Conservation (phyloP, 352 stramenopile genomes). For the Globisporangium lucens region DNA sequence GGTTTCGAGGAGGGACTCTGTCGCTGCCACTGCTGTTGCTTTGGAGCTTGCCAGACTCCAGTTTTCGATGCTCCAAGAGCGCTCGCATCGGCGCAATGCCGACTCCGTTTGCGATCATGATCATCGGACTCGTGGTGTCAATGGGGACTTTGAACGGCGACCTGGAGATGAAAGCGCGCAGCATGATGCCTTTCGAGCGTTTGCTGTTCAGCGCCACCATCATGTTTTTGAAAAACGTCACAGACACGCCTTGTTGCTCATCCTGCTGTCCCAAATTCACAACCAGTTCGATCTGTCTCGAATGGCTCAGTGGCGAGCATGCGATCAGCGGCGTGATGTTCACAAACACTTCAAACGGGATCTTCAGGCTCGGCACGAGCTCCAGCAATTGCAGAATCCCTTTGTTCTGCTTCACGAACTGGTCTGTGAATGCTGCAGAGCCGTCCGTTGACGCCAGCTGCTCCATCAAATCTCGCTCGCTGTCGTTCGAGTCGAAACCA, state of each 20-base stretch:
- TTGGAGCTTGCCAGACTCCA: constrained; percentile 8
- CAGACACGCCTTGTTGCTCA: constrained; percentile 25
- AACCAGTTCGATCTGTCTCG: constrained; percentile 83
- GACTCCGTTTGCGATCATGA: constrained; percentile 91
- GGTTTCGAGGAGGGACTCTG: constrained; percentile 15
- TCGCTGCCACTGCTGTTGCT: not conserved
- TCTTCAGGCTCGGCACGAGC: constrained; percentile 40
- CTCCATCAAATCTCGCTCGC: constrained; percentile 44
- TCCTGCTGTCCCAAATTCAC: constrained; percentile 79
- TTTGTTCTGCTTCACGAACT: constrained; percentile 69
- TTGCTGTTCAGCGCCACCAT: not conserved
- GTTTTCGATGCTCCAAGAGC: constrained; percentile 33
- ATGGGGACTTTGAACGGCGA: constrained; percentile 90
- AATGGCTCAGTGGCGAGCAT: constrained; percentile 66
- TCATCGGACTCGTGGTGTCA: constrained; percentile 75
- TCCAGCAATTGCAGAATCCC: constrained; percentile 80
- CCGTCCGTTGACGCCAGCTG: constrained; percentile 60
- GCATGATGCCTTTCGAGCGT: constrained; percentile 57
- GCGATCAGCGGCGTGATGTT: constrained; percentile 83
- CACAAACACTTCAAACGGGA: constrained; percentile 74
- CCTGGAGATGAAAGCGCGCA: constrained; percentile 82
- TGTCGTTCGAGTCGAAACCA: constrained; percentile 36
- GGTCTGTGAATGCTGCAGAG: constrained; percentile 72
- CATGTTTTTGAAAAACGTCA: constrained; percentile 22
- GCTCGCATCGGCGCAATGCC: constrained; percentile 86